phyloP scores from a whole-genome alignment of 345 rosid genomes.

The Eutrema japonicum region DNA sequence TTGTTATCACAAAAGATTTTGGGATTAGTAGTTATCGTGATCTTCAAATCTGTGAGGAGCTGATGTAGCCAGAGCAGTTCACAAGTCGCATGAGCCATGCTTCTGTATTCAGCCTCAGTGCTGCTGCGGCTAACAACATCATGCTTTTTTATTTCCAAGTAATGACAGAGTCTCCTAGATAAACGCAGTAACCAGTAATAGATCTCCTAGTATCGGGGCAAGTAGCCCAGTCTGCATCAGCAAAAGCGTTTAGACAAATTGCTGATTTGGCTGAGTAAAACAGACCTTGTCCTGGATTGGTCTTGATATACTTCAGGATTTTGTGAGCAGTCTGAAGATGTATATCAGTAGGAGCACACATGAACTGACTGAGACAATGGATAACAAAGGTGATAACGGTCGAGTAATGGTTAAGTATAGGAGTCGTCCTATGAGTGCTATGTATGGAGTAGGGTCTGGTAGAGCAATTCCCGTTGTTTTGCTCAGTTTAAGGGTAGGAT shows the following conservation, averaged over 20 bases:
- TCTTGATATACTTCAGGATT: not conserved
- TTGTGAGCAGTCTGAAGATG: not conserved
- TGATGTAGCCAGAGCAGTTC: not conserved
- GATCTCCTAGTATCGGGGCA: accelerated
- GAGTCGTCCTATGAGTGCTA: accelerated
- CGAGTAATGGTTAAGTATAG: not conserved
- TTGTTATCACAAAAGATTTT: not conserved
- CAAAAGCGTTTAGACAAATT: not conserved
- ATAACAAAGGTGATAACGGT: not conserved
- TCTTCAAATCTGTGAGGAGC: not conserved
- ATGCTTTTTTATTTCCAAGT: not conserved
- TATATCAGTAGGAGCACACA: not conserved
- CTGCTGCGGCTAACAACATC: not conserved
- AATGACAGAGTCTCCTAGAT: not conserved
- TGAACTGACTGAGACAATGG: not conserved
- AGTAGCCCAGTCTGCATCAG: not conserved
- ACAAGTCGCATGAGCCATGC: not conserved
- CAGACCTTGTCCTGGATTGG: not conserved
- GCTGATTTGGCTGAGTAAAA: not conserved
- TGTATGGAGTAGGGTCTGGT: not conserved
- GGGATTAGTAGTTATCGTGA: not conserved
- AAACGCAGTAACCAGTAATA: not conserved
- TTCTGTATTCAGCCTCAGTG: not conserved
- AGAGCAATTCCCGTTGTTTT: not conserved
- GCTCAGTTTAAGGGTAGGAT: not conserved